Conservation (phyloP, 164 flowering plant species). For the Magnolia kwangsiensis region DNA sequence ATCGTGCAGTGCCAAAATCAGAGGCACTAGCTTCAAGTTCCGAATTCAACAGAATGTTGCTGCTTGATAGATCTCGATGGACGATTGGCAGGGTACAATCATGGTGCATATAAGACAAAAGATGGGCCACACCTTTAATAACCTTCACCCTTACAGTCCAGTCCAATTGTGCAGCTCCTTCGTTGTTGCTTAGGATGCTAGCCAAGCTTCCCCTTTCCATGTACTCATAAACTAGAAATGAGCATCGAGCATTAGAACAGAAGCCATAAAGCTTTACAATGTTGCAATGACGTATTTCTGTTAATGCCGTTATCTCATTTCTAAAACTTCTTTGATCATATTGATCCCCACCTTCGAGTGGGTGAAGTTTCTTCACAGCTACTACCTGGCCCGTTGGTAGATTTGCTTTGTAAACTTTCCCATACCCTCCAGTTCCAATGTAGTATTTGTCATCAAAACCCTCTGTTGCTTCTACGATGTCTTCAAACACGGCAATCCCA, state of each 20-base stretch:
- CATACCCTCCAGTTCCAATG: constrained; percentile 17
- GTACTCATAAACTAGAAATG: constrained; percentile 57
- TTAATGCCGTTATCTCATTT: constrained; percentile 48
- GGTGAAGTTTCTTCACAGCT: constrained; percentile 26
- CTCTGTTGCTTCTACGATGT: constrained; percentile 15
- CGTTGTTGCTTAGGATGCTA: constrained; percentile 31
- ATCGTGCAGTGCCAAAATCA: constrained; percentile 4
- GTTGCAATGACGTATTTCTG: constrained; percentile 51
- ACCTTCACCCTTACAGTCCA: background rate
- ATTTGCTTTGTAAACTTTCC: constrained; percentile 13
- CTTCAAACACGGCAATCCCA: constrained; percentile 9
- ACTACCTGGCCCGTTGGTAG: constrained; percentile 17
- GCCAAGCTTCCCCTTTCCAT: constrained; percentile 50
- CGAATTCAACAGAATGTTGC: background rate
- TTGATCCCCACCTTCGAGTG: constrained; percentile 23
- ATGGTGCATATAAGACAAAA: constrained; percentile 1
- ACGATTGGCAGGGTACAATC: background rate
- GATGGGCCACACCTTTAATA: background rate
- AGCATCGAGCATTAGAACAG: constrained; percentile 31
- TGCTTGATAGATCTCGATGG: constrained; percentile 1
- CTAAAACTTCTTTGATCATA: constrained; percentile 29
- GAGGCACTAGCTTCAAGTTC: background rate
- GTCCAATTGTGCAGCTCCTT: background rate
- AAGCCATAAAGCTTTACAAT: constrained; percentile 57
- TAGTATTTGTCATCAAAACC: constrained; percentile 10